Evolutionary conservation across 805 yeast genomes (phyloP).

Genomic region (Pichia nakasei): DNA sequence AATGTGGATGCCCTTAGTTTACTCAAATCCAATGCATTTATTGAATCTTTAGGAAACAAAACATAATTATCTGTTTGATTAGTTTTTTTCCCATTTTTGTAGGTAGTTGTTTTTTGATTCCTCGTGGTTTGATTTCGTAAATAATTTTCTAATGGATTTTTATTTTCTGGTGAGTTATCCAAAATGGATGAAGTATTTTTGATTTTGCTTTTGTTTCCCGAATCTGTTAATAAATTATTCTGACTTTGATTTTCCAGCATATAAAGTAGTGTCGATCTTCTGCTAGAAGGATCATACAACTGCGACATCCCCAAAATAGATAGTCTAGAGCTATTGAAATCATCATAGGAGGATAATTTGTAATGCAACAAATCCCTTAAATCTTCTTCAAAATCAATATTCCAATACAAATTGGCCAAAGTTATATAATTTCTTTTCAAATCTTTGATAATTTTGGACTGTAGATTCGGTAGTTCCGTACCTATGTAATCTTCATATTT

Average conservation of each 20-base stretch:
- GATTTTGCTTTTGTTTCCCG: not conserved
- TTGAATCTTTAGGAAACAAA: constrained; percentile 28
- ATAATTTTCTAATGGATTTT: constrained; percentile 1
- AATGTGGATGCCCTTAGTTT: not conserved
- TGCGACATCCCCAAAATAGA: constrained; percentile 31
- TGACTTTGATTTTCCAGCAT: constrained; percentile 23
- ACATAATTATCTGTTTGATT: constrained; percentile 16
- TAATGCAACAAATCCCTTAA: constrained; percentile 15
- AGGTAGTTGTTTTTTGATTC: constrained; percentile 5
- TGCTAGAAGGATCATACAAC: constrained; percentile 29
- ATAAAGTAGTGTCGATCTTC: constrained; percentile 34
- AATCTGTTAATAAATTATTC: constrained; percentile 13
- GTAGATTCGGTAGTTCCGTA: constrained; percentile 10
- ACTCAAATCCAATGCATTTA: constrained; percentile 19
- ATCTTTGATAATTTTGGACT: constrained; percentile 24
- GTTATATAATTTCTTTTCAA: constrained; percentile 27
- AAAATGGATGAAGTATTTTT: too few relatives aligned
- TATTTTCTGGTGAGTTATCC: not conserved
- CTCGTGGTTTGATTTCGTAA: not conserved
- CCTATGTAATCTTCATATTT: constrained; percentile 16
- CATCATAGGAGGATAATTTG: constrained; percentile 19
- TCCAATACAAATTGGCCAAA: constrained; percentile 27
- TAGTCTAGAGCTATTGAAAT: constrained; percentile 25
- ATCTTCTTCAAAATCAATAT: constrained; percentile 11
- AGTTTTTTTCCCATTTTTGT: not conserved